A percentile compares a stretch with the other conserved stretches of the same genome.
Conservation (phyloP, 768 basidiomycete species). For the Lentinula lateritia region DNA sequence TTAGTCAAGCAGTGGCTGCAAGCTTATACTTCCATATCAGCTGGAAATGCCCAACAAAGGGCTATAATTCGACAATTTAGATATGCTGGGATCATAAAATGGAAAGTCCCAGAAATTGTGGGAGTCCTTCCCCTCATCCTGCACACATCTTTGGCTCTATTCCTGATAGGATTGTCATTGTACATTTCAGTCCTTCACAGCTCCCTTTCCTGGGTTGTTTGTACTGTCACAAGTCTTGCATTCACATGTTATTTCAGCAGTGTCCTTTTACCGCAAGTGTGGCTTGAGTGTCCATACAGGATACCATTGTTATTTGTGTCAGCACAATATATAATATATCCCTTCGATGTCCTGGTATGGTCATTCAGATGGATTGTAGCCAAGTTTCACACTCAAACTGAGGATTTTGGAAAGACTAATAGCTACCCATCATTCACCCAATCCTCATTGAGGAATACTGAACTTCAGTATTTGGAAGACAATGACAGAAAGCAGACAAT, state of each 20-base stretch:
- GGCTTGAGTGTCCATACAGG: not conserved
- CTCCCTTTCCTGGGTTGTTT: not conserved
- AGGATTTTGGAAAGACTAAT: no score
- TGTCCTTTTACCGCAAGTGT: not conserved
- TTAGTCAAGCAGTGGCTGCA: constrained; percentile 8
- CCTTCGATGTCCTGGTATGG: no score
- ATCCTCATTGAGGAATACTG: no score
- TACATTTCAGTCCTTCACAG: not conserved
- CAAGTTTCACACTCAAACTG: no score
- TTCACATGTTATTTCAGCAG: not conserved
- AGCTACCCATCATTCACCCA: no score
- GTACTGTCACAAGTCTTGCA: not conserved
- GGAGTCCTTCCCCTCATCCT: constrained; percentile 1
- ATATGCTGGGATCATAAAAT: not conserved
- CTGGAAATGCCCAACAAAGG: not conserved
- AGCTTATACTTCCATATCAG: not conserved
- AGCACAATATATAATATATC: not conserved
- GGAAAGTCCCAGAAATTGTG: constrained; percentile 5
- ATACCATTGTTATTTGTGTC: not conserved
- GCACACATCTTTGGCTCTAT: constrained; percentile 4
- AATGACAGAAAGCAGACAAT: no score
- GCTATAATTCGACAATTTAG: constrained; percentile 1
- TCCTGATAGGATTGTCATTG: not conserved
- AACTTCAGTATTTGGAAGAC: no score
- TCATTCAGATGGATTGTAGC: no score